Base-by-base conservation (phyloP, 2,329 filamentous ascomycete genomes). In the Grosmannia serpens region DNA sequence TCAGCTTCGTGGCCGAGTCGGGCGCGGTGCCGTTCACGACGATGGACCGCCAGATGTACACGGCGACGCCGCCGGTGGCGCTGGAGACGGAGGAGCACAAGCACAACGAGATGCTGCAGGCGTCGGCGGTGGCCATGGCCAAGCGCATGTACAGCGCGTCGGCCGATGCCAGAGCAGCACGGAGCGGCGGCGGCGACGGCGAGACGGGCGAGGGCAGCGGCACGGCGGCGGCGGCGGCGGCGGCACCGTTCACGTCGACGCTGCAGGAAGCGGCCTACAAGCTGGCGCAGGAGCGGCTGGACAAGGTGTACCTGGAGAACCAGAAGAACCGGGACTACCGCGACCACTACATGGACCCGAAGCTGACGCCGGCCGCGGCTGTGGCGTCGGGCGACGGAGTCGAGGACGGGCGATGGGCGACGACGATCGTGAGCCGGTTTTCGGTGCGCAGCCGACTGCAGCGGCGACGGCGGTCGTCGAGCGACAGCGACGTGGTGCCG, bases 81-180 rank as follows among this genome's bases (percentile, higher is more conserved):
- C 74, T 81, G 2, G 89, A 95, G 66, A 73, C 84, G 0, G 86
- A 94, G 47, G 90, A 96, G 66, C 81, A 85, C 69, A 84, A 81
- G 61, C 83, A 81, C 59, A 81, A 85, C 51, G 87, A 90, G 64
- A 83, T 85, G 5, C 75, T 95, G 3, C 87, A 86, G 62, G 89
- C 90, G 33, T 92, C 90, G 24, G 90, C 91, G 2, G 76, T 96
- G 3, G 89, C 88, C 13, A 95, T 96, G 90, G 91, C 91, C 8
- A 88, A 86, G 71, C 83, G 87, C 64, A 92, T 96, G 84, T 96
- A 91, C 68, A 81, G 61, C n/a, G 60, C 56, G n/a, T 57, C 57
- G 20, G 52, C 56, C 9, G 51, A 55, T 13, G 33, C 3, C 13
- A 11, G 27, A 29, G 27, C 24, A 15, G 41, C 24, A 31, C 6